Percentiles rank a stretch among this genome's conserved stretches.
Conservation (phyloP, 2,329 filamentous ascomycete genomes). For the Myriangium duriaei region DNA sequence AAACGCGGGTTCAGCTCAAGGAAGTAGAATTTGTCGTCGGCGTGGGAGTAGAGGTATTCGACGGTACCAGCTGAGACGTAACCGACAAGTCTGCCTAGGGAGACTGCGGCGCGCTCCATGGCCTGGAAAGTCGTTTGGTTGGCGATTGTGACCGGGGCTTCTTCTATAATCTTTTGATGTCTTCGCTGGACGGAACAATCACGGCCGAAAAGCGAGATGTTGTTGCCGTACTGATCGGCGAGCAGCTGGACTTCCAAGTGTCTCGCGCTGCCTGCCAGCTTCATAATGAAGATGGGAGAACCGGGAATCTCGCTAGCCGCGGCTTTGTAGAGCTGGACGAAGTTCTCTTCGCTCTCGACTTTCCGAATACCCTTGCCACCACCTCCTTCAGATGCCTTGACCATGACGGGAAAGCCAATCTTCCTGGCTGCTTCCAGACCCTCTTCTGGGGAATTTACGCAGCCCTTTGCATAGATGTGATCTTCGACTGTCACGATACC, state of each 20-base stretch:
- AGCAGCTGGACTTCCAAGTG: slow-evolving; percentile 96
- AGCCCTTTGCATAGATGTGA: slow-evolving; percentile 76
- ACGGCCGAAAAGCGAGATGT: slow-evolving; percentile 96
- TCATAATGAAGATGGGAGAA: slow-evolving; percentile 99
- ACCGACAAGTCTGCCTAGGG: slow-evolving; percentile 83
- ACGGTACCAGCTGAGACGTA: slow-evolving; percentile 98
- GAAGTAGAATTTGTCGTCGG: slow-evolving; percentile 99
- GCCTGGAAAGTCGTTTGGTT: slow-evolving; percentile 78
- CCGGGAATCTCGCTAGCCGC: slow-evolving; percentile 95
- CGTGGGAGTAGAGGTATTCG: slow-evolving; percentile 95
- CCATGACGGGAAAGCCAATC: slow-evolving; percentile 98
- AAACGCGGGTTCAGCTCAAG: slow-evolving; percentile 96
- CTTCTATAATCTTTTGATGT: slow-evolving; percentile 99
- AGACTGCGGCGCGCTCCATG: slow-evolving; percentile 95
- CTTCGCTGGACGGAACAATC: slow-evolving; percentile 97
- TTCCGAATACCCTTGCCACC: slow-evolving; percentile 99
- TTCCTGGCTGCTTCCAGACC: slow-evolving; percentile 73
- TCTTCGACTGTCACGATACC: slow-evolving; percentile 90
- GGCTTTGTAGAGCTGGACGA: slow-evolving; percentile 80
- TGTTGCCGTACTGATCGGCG: slow-evolving; percentile 98
- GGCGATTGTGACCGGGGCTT: slow-evolving; percentile 94
- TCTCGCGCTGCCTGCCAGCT: slow-evolving; percentile 88
- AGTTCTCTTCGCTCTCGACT: slow-evolving; percentile 72
- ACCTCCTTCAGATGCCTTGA: slow-evolving; percentile 99
- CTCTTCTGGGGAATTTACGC: slow-evolving; percentile 79